Percentiles rank a stretch among this genome's conserved stretches.
phyloP scores from a whole-genome alignment of 352 stramenopile species.

The Phytopythium helicoides region DNA sequence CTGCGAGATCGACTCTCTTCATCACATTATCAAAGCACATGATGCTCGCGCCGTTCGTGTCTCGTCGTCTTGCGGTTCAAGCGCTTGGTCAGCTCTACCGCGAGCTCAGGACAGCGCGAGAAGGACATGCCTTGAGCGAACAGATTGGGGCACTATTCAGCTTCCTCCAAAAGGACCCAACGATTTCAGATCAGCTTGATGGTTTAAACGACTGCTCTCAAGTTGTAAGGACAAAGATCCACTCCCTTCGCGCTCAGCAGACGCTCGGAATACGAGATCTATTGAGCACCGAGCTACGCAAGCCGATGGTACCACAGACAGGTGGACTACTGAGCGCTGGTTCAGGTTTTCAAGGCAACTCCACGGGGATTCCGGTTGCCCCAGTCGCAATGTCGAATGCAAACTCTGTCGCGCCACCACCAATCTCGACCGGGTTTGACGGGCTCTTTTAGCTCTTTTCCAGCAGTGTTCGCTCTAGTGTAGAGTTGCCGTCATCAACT shows the following conservation, averaged over 20 bases:
- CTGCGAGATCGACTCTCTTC: constrained; percentile 14
- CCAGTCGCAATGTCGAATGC: not conserved
- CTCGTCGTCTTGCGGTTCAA: constrained; percentile 36
- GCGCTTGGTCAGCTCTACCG: constrained; percentile 34
- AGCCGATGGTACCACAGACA: not conserved
- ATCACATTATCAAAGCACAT: constrained; percentile 55
- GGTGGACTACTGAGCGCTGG: not conserved
- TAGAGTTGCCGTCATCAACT: too few relatives aligned
- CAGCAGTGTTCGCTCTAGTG: too few relatives aligned
- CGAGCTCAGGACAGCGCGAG: constrained; percentile 27
- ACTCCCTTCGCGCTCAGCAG: constrained; percentile 28
- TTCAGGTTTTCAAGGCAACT: too few relatives aligned
- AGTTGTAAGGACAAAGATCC: constrained; percentile 27
- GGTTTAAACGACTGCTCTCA: not conserved
- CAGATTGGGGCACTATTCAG: constrained; percentile 34
- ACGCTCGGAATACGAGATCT: constrained; percentile 35
- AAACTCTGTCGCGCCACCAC: not conserved
- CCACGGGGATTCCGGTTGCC: too few relatives aligned
- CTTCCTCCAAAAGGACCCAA: constrained; percentile 19
- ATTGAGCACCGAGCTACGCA: constrained; percentile 16
- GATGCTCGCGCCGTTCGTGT: constrained; percentile 47
- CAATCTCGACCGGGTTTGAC: not conserved
- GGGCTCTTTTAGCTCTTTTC: constrained; percentile 2
- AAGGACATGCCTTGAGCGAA: constrained; percentile 18
- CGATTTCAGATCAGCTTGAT: not conserved